Base-by-base conservation (phyloP, 352 stramenopile genomes). In the Phytophthora kernoviae region DNA sequence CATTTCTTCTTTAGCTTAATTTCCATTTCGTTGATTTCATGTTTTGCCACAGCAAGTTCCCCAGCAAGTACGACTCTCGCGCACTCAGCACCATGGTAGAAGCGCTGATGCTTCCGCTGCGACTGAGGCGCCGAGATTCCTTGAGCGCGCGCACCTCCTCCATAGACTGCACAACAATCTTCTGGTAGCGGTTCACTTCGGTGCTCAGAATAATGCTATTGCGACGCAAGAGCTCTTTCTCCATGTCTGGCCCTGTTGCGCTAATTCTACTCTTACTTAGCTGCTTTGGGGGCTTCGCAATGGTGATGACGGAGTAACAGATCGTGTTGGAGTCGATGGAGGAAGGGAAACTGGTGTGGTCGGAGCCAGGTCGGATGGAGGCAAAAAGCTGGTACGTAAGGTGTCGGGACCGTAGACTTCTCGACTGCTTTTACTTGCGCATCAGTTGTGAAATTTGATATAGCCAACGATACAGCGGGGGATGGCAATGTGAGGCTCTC, bases 121-220 rank as follows among this genome's bases (percentile, higher is more conserved):
- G 63, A 58, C 58, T 79, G 7, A 47, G 58, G 12, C 62, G 62
- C n/a, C 55, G 61, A 0, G 65, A 72, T 49, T 76, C 70, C 49
- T 75, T 75, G 12, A 79, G 49, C 5, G 62, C 52, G 2, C 58
- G 57, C 2, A 79, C 68, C 40, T 79, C 70, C 27, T 76, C 66
- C 50, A 76, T 68, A 7, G 70, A 79, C 11, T 79, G 66, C 26
- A 76, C 66, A 1, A 79, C 70, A 33, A 79, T 60, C 30, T 79
- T 68, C 24, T 73, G 65, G 22, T 79, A 79, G 32, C 71, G 68
- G 34, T 76, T 70, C 5, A 79, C 62, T 36, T 79, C 70, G 15
- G 70, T 62, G 11, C 50, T 69, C 8, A 79, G 42, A 46, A 54
- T 58, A 17, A 73, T 57, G 49, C 70, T 79, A 26, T 73, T 68